A percentile compares a stretch with the other conserved stretches of the same genome.
phyloP scores from a whole-genome alignment of 129 eudicot species.

The Centella asiatica region DNA sequence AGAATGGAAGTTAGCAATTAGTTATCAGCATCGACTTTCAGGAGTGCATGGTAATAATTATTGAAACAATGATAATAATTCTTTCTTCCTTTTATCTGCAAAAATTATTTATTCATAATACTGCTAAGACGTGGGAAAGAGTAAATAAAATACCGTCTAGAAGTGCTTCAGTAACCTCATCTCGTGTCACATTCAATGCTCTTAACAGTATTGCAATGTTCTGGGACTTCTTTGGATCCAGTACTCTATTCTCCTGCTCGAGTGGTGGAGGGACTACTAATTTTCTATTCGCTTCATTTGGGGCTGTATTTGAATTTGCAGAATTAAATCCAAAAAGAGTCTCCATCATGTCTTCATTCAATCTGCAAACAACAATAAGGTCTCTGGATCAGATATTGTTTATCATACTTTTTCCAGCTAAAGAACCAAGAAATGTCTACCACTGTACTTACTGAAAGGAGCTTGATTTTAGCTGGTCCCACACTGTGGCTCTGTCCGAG shows the following conservation, averaged over 20 bases:
- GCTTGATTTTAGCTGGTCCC: conserved; percentile 96
- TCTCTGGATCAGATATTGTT: conserved; percentile 4
- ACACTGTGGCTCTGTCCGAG: conserved; percentile 86
- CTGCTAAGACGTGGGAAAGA: conserved; percentile 8
- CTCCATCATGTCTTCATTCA: conserved; percentile 94
- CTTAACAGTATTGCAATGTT: conserved; percentile 85
- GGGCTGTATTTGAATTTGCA: conserved; percentile 26
- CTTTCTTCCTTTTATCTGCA: not conserved
- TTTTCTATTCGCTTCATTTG: conserved; percentile 47
- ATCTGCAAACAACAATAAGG: conserved; percentile 31
- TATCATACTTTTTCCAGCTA: not conserved
- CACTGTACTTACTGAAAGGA: conserved; percentile 80
- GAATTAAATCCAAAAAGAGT: conserved; percentile 72
- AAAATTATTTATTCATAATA: conserved; percentile 5
- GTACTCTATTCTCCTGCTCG: conserved; percentile 70
- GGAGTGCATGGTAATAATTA: not conserved
- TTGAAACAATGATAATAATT: not conserved
- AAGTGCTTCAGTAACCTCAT: conserved; percentile 92
- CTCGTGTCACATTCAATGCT: conserved; percentile 85
- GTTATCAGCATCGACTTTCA: not conserved
- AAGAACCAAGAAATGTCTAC: not conserved
- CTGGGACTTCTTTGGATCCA: conserved; percentile 96
- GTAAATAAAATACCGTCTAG: conserved; percentile 55
- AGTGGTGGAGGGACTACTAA: conserved; percentile 56
- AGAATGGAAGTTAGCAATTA: not conserved